phyloP scores from a whole-genome alignment of 441 rosid genomes.

The Gossypium aridum region DNA sequence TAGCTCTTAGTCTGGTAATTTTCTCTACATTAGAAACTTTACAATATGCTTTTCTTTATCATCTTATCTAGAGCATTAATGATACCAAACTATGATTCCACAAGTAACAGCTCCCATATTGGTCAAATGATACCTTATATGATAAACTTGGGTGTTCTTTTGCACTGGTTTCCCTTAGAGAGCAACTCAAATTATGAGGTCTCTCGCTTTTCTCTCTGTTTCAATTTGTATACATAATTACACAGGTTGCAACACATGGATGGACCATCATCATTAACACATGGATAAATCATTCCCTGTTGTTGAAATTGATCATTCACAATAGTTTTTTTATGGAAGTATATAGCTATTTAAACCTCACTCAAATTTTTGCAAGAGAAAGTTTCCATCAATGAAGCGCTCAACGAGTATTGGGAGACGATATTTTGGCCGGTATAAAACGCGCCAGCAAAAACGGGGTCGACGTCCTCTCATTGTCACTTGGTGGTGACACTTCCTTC shows the following conservation, averaged over 20 bases:
- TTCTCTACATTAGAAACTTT: background rate
- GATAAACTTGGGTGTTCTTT: slow-evolving; percentile 73
- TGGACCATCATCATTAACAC: background rate
- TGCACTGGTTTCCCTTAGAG: background rate
- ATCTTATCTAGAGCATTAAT: background rate
- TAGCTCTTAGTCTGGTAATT: slow-evolving; percentile 35
- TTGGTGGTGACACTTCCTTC: too few relatives aligned
- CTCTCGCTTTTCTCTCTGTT: background rate
- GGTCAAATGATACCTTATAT: slow-evolving; percentile 78
- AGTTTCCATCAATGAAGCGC: background rate
- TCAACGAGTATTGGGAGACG: background rate
- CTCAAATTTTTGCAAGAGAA: background rate
- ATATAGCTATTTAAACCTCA: background rate
- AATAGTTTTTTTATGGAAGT: too few relatives aligned
- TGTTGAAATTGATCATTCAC: too few relatives aligned
- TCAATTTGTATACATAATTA: background rate
- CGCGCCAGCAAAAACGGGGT: too few relatives aligned
- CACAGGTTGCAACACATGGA: background rate
- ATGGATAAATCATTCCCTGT: too few relatives aligned
- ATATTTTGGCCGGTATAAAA: too few relatives aligned
- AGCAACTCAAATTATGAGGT: background rate
- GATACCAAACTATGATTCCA: slow-evolving; percentile 11
- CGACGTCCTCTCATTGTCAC: too few relatives aligned
- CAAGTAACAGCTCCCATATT: slow-evolving; percentile 85
- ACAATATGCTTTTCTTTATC: background rate